Evolutionary conservation across 1,139 yeast genomes (phyloP), one percentile per base, ranked within the genome.

Genomic region (Debaryomycetaceae sp.): DNA sequence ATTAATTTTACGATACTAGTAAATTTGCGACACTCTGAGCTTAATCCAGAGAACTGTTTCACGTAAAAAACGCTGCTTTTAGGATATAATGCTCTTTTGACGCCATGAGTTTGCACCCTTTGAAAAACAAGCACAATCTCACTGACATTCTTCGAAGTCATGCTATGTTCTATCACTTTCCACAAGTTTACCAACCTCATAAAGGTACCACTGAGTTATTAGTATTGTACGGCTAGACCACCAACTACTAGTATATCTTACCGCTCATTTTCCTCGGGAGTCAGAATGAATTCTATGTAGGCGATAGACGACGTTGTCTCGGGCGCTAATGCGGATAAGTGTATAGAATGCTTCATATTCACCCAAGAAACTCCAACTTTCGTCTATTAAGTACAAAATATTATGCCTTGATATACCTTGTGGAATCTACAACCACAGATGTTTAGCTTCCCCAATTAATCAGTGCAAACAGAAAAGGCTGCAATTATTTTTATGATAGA

Each of bases 1-100:
- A 62, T 42, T 8, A 58, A 43, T 40, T 54, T 61, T n/a, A 62
- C 44, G 5, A 57, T 40, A 14, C 54, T 46, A 9, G 57, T 42
- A 40, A 57, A 55, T 11, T 43, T 43, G 13, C 48, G 44, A 5
- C 46, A 38, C 27, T 49, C 49, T 17, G 39, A 34, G 24, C 41
- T 45, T 20, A 38, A 37, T 17, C 39, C 38, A 8, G 48, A 43
- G 23, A 46, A 48, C 27, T 42, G 49, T 5, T 42, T 37, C 5
- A 46, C 24, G 5, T 43, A 42, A 9, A 43, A 11, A 5, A 24
- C 31, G 11, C 37, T 37, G 13, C 8, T 13, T 30, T 23, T 24
- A 5, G 7, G 38, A 6, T 38, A 30, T 23, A 14, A 30, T 20
- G 9, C 6, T 14, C 43, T 38, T 24, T 38, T 38, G n/a, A 6